Evolutionary conservation across 225 moss, liverwort and hornwort species (phyloP).

Genomic region (Pseudisothecium myosuroides): DNA sequence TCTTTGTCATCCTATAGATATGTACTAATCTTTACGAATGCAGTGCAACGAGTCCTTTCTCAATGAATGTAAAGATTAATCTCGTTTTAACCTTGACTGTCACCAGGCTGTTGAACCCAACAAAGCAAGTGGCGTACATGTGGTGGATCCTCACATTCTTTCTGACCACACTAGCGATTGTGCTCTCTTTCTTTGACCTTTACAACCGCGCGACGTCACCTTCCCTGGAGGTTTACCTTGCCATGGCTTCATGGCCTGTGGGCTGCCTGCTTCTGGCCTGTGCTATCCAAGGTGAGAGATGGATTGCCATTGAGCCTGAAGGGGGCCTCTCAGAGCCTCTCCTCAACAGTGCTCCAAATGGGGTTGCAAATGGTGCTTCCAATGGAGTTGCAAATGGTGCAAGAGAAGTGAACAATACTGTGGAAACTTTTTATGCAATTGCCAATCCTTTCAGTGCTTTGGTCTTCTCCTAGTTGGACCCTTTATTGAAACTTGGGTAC

Average conservation of each 20-base stretch:
- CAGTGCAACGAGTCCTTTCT: background rate
- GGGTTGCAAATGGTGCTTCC: too few species aligned
- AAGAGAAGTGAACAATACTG: background rate
- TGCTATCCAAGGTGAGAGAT: constrained; percentile 25
- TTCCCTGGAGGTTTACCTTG: constrained; percentile 14
- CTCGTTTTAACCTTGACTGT: background rate
- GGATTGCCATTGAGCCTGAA: constrained; percentile 5
- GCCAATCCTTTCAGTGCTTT: constrained; percentile 1
- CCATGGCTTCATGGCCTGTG: constrained; percentile 34
- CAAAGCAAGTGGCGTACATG: constrained; percentile 40
- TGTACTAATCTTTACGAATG: background rate
- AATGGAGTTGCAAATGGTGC: too few species aligned
- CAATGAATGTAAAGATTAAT: background rate
- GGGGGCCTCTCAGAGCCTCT: background rate
- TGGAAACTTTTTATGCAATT: constrained; percentile 6
- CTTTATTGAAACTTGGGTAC: constrained; percentile 21
- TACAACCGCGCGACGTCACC: background rate
- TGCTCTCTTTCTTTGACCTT: constrained; percentile 20
- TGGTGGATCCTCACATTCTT: constrained; percentile 53
- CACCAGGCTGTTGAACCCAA: constrained; percentile 23
- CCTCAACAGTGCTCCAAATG: background rate
- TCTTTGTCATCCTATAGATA: background rate
- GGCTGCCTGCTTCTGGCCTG: constrained; percentile 37
- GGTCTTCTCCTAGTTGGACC: constrained; percentile 30
- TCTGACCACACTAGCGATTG: constrained; percentile 4